phyloP scores from a whole-genome alignment of 2,329 filamentous ascomycete genomes.

The Alternaria brassicicola region DNA sequence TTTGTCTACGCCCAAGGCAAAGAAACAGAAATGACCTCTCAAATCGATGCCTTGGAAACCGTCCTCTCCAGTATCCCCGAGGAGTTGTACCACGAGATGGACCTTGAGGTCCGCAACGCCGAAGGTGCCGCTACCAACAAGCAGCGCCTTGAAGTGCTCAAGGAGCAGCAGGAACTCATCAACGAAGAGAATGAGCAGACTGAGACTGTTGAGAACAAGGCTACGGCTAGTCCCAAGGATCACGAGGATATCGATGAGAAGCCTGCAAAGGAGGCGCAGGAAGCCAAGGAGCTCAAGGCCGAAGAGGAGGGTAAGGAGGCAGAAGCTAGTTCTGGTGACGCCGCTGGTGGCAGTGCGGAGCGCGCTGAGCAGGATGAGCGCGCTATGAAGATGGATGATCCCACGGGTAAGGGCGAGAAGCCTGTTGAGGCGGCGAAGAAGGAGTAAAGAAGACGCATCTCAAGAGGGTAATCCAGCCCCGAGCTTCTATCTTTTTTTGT shows the following conservation, averaged over 20 bases:
- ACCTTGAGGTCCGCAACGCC: constrained; percentile 94
- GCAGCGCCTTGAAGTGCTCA: constrained; percentile 95
- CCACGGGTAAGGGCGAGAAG: constrained; percentile 27
- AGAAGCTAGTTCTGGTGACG: constrained; percentile 40
- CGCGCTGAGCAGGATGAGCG: constrained; percentile 43
- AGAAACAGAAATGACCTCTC: constrained; percentile 79
- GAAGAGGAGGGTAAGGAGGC: constrained; percentile 34
- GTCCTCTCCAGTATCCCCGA: constrained; percentile 95
- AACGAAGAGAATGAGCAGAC: constrained; percentile 96
- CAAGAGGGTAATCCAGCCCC: too few relatives aligned
- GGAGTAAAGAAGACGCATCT: constrained; percentile 9
- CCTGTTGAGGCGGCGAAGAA: constrained; percentile 17
- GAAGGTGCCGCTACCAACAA: constrained; percentile 98
- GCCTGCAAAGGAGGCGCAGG: constrained; percentile 47
- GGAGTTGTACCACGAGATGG: constrained; percentile 98
- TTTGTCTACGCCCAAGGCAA: constrained; percentile 95
- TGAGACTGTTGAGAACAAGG: constrained; percentile 73
- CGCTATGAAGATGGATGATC: constrained; percentile 29
- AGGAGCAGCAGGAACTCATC: constrained; percentile 97
- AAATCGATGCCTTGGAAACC: constrained; percentile 90
- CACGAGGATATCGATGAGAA: constrained; percentile 92
- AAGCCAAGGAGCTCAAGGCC: constrained; percentile 27
- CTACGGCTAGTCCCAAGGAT: constrained; percentile 78
- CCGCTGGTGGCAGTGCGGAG: constrained; percentile 38
- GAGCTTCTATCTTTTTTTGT: constrained; percentile 9